Evolutionary conservation across 2,329 filamentous ascomycete species (phyloP), one percentile per base, ranked within the genome.

Genomic region (Helicocarpus griseus): DNA sequence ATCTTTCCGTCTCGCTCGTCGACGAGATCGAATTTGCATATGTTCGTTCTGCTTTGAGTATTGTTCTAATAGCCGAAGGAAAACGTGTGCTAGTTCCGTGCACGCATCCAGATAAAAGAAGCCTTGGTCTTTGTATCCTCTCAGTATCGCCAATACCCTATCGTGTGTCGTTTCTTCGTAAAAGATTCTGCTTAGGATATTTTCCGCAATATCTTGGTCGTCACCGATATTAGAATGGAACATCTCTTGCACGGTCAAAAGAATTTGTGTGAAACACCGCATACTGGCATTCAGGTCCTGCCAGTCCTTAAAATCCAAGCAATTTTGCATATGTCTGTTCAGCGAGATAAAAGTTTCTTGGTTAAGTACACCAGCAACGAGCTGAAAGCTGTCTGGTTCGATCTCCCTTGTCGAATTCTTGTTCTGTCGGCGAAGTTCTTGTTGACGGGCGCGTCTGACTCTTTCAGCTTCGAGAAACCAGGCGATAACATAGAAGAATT

Each of bases 121-220:
- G 0, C 88, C 87, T 70, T 97, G 93, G 54, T 91, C 88, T 59
- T 94, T 95, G 72, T 94, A 97, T n/a, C 79, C 84, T 56, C 85
- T 79, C 1, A 91, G 77, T 49, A 96, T 86, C 53, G 83, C 80
- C 28, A 91, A 79, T 48, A 98, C 80, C 22, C 87, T 79, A 55
- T 98, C 91, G 62, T 98, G 90, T 0, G 90, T 96, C 0, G 87
- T 81, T 63, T 97, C 89, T 68, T 98, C 93, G 70, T 98, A 98
- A 67, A 98, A 98, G n/a, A 98, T 88, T 55, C 91, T 87, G 61
- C 86, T 94, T 49, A 95, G 81, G 11, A 95, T 96, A 60, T 98
- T 98, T 65, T 98, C 91, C 0, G 93, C 91, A 65, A 98, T 97
- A 60, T 97, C 93, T 63, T 95, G 86, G 58, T 98, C 88, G n/a